A percentile compares a stretch with the other conserved stretches of the same genome.
Evolutionary conservation across 1,284 basidiomycete genomes (phyloP).

Genomic region (Heterobasidion parviporum): DNA sequence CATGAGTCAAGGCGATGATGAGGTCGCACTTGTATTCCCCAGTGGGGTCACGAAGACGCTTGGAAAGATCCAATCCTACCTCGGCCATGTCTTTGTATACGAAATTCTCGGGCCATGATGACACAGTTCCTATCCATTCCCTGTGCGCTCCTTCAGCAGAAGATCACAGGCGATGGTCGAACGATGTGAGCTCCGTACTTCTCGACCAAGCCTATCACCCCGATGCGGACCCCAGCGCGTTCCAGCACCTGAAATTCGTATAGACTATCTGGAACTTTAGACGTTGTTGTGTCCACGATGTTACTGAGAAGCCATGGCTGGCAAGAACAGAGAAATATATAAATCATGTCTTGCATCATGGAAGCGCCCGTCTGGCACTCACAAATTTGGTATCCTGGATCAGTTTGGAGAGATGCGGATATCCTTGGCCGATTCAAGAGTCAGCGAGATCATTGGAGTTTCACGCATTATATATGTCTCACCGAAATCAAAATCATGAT

Average conservation of each 20-base stretch:
- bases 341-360: not conserved
- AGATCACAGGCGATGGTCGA: not conserved
- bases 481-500: slow-evolving; percentile 81
- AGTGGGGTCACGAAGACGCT: slow-evolving; percentile 61
- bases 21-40: slow-evolving; percentile 68
- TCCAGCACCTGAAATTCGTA: slow-evolving; percentile 58
- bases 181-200: slow-evolving; percentile 35
- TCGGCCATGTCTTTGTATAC: slow-evolving; percentile 63
- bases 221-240: slow-evolving; percentile 61
- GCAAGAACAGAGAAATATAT: slow-evolving; percentile 4
- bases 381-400: slow-evolving; percentile 64
- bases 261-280: slow-evolving; percentile 46
- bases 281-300: slow-evolving; percentile 58
- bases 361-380: slow-evolving; percentile 23
- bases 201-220: slow-evolving; percentile 79
- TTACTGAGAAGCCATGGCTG: slow-evolving; percentile 76
- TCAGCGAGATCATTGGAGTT: slow-evolving; percentile 3
- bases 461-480: not conserved
- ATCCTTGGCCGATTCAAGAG: slow-evolving; percentile 67
- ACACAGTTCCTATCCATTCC: slow-evolving; percentile 83
- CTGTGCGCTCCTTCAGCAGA: slow-evolving; percentile 21
- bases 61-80: slow-evolving; percentile 57
- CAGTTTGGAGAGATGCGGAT: slow-evolving; percentile 72
- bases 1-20: slow-evolving; percentile 79
- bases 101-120: slow-evolving; percentile 75